A percentile compares a stretch with the other conserved stretches of the same genome.
phyloP scores from a whole-genome alignment of 805 yeast genomes.

The Wickerhamomyces subpelliculosus region DNA sequence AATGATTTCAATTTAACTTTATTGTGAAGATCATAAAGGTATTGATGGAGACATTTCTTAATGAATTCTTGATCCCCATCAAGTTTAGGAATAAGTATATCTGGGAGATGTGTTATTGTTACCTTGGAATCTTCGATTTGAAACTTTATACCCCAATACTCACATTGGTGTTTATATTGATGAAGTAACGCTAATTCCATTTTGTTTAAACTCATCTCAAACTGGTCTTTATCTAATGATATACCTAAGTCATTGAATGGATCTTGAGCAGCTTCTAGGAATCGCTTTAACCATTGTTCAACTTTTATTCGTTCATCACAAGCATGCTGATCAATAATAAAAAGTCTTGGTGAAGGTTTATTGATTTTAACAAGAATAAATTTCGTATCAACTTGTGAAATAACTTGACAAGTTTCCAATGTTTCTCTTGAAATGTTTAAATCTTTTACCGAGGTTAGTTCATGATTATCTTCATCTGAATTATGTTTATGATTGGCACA shows the following conservation, averaged over 20 bases:
- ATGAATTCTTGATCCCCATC: conserved; percentile 24
- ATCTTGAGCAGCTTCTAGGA: conserved; percentile 22
- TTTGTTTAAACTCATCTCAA: conserved; percentile 14
- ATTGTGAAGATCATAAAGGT: conserved; percentile 34
- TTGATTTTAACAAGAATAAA: conserved; percentile 44
- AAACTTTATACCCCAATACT: conserved; percentile 39
- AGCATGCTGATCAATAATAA: conserved; percentile 74
- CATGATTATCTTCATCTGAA: background rate
- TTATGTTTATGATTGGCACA: too few relatives aligned
- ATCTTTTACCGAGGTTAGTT: background rate
- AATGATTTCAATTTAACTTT: conserved; percentile 20
- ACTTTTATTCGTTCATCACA: conserved; percentile 68
- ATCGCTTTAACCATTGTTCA: conserved; percentile 42
- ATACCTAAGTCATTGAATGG: conserved; percentile 13
- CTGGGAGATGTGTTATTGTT: conserved; percentile 38
- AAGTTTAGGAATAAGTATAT: conserved; percentile 28
- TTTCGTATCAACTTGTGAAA: conserved; percentile 57
- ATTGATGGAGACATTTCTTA: conserved; percentile 34
- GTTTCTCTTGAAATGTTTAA: conserved; percentile 12
- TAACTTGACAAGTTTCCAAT: conserved; percentile 24
- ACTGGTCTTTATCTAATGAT: conserved; percentile 3
- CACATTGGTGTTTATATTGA: conserved; percentile 23
- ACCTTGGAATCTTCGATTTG: conserved; percentile 8
- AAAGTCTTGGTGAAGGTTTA: conserved; percentile 20
- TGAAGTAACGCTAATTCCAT: conserved; percentile 28